Evolutionary conservation across 768 basidiomycete species (phyloP).

Genomic region (Pulveroboletus sp.): DNA sequence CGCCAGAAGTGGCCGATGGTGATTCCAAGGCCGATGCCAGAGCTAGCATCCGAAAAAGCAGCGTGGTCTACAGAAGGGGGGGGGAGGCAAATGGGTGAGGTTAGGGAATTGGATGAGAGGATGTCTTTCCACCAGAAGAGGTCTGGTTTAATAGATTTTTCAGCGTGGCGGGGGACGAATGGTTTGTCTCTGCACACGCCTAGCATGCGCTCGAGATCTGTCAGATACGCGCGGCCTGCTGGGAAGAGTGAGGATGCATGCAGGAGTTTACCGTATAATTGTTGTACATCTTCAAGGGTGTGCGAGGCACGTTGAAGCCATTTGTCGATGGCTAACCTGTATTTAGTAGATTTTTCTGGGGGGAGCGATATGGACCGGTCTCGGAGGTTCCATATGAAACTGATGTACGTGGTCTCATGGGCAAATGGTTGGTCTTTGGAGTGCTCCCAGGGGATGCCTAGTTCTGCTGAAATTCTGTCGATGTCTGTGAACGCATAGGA

Average conservation of each 20-base stretch:
- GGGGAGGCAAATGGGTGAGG: background rate
- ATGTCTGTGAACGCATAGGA: background rate
- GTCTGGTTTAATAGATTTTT: constrained; percentile 9
- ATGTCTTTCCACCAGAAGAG: constrained; percentile 35
- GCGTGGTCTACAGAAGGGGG: background rate
- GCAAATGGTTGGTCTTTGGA: constrained; percentile 12
- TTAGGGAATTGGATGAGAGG: background rate
- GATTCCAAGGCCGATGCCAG: constrained; percentile 35
- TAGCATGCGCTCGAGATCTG: constrained; percentile 32
- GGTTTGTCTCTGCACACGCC: constrained; percentile 26
- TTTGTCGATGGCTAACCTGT: background rate
- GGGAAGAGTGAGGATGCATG: constrained; percentile 34
- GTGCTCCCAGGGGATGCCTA: constrained; percentile 9
- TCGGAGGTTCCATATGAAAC: background rate
- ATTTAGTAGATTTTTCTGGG: background rate
- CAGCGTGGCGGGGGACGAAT: constrained; percentile 23
- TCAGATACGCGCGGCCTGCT: constrained; percentile 16
- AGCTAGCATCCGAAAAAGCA: constrained; percentile 42
- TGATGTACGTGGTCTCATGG: background rate
- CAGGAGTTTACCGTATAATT: background rate
- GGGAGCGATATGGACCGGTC: background rate
- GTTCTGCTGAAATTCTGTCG: background rate
- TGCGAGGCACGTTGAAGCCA: background rate
- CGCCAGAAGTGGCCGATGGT: constrained; percentile 28
- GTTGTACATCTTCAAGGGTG: background rate